Evolutionary conservation across 139 green algal species (phyloP).

Genomic region (Edaphochlamys debaryana): DNA sequence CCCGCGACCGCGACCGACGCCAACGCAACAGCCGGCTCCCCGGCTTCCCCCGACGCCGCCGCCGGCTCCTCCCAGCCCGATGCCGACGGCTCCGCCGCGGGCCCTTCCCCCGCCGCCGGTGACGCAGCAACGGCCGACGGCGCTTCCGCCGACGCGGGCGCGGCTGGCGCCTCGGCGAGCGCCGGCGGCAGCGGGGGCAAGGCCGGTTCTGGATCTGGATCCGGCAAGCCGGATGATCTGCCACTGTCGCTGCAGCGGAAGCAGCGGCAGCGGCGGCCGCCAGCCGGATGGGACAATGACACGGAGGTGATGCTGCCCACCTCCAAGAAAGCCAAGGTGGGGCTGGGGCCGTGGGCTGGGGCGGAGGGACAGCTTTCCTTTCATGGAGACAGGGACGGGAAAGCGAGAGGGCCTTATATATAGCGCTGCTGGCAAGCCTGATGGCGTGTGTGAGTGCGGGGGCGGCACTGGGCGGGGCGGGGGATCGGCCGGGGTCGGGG

Average conservation of each 20-base stretch:
- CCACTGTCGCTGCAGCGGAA: slow-evolving; percentile 26
- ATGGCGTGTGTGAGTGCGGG: too few relatives aligned
- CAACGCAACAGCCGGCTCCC: too few relatives aligned
- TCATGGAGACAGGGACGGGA: too few relatives aligned
- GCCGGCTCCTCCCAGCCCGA: background rate
- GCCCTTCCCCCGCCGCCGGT: slow-evolving; percentile 5
- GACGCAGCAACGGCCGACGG: background rate
- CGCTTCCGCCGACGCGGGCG: background rate
- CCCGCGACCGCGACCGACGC: too few relatives aligned
- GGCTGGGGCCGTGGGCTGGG: too few relatives aligned
- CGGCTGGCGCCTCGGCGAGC: background rate
- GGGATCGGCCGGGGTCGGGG: too few relatives aligned
- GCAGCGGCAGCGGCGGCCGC: slow-evolving; percentile 20
- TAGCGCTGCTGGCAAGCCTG: too few relatives aligned
- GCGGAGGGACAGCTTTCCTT: too few relatives aligned
- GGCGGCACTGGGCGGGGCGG: too few relatives aligned
- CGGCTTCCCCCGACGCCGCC: background rate
- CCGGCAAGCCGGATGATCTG: too few relatives aligned
- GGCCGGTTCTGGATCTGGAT: too few relatives aligned
- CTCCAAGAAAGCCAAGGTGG: slow-evolving; percentile 11
- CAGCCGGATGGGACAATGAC: slow-evolving; percentile 15
- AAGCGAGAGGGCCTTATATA: too few relatives aligned
- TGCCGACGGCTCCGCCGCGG: background rate
- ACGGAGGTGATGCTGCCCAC: background rate
- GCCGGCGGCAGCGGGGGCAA: background rate